Conservation (phyloP, 176 grass and related monocot genomes). For the Metroxylon sagu region DNA sequence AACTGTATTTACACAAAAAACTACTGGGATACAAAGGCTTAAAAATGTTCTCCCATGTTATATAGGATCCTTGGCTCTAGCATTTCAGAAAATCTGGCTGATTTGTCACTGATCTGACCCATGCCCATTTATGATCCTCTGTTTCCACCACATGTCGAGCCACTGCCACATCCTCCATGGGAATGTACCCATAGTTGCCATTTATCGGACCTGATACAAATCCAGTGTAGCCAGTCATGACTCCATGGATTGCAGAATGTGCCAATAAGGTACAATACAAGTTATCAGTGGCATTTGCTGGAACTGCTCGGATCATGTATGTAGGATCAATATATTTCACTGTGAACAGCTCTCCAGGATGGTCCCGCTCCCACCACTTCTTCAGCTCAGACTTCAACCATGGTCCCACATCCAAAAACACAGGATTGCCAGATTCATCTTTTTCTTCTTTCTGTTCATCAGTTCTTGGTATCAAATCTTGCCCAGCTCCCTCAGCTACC, state of each 20-base stretch:
- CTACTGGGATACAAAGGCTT: too few relatives aligned
- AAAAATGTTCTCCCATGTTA: too few relatives aligned
- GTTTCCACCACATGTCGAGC: slow-evolving; percentile 58
- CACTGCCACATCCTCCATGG: slow-evolving; percentile 54
- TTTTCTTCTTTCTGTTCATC: slow-evolving; percentile 47
- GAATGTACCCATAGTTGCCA: slow-evolving; percentile 72
- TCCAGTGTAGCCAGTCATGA: slow-evolving; percentile 72
- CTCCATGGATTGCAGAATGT: slow-evolving; percentile 66
- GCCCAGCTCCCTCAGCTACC: slow-evolving; percentile 82
- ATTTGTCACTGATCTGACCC: slow-evolving; percentile 59
- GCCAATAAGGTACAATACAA: slow-evolving; percentile 77
- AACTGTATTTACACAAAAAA: too few relatives aligned
- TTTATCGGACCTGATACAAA: slow-evolving; percentile 67
- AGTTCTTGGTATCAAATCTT: slow-evolving; percentile 50
- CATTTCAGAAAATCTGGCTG: slow-evolving; percentile 63
- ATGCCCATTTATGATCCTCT: slow-evolving; percentile 86
- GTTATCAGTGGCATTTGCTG: slow-evolving; percentile 76
- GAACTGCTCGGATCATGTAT: slow-evolving; percentile 77
- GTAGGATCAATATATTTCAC: slow-evolving; percentile 96
- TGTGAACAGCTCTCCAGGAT: slow-evolving; percentile 54
- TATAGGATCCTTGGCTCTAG: background rate
- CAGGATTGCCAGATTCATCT: slow-evolving; percentile 64
- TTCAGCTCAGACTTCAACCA: slow-evolving; percentile 67
- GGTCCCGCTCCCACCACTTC: slow-evolving; percentile 70
- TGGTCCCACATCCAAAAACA: slow-evolving; percentile 55